phyloP scores from a whole-genome alignment of 176 grass and related monocot genomes.

The Triticum monococcum region DNA sequence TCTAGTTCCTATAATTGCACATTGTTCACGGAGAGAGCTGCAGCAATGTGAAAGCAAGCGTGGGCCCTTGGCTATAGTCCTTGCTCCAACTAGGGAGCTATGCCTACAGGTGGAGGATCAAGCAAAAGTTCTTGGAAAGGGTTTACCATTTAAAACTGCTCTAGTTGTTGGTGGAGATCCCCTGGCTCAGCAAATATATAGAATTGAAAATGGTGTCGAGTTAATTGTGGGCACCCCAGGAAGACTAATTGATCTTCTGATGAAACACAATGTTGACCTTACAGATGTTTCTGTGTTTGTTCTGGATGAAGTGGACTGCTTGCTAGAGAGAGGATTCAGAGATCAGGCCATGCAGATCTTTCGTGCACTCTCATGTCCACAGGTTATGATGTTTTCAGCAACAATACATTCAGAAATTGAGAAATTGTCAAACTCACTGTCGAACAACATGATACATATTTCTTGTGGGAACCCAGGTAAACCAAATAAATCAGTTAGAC shows the following conservation, averaged over 20 bases:
- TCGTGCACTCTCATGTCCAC: constrained; percentile 64
- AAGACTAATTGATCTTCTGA: constrained; percentile 85
- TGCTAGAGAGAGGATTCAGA: constrained; percentile 72
- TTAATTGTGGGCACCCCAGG: constrained; percentile 92
- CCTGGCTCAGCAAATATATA: constrained; percentile 74
- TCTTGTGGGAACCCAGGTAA: constrained; percentile 60
- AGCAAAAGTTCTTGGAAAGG: constrained; percentile 85
- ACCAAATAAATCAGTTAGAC: constrained; percentile 78
- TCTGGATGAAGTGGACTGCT: constrained; percentile 89
- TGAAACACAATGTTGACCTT: constrained; percentile 68
- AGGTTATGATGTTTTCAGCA: constrained; percentile 89
- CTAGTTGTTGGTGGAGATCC: constrained; percentile 88
- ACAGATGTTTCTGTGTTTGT: constrained; percentile 66
- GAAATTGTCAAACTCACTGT: constrained; percentile 59
- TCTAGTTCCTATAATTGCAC: constrained; percentile 82
- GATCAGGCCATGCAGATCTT: constrained; percentile 86
- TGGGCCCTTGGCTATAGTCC: constrained; percentile 66
- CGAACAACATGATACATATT: constrained; percentile 60
- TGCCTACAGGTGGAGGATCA: constrained; percentile 90
- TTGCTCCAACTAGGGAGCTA: constrained; percentile 87
- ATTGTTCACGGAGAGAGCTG: constrained; percentile 39
- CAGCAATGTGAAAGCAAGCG: constrained; percentile 23
- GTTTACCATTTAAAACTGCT: constrained; percentile 89
- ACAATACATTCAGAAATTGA: constrained; percentile 71
- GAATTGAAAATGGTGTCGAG: constrained; percentile 75